Evolutionary conservation across 148 eudicot genomes (phyloP).

Genomic region (Chenopodium suecicum): DNA sequence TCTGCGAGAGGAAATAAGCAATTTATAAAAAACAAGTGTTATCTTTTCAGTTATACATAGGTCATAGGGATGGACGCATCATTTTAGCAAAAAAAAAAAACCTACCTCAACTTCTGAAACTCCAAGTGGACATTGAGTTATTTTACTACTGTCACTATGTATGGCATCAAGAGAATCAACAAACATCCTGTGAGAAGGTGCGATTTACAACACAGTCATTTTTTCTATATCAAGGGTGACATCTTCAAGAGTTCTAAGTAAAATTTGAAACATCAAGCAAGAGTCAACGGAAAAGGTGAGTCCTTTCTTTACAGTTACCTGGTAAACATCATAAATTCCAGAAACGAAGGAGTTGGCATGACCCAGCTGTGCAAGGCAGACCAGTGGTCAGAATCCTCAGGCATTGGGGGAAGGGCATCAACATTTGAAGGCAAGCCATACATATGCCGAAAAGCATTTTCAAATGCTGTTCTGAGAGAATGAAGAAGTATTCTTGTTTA

Average conservation of each 20-base stretch:
- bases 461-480: slow-evolving; percentile 69
- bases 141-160: slow-evolving; percentile 50
- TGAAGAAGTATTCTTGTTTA: background rate
- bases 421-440: slow-evolving; percentile 71
- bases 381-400: slow-evolving; percentile 91
- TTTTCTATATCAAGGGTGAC: background rate
- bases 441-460: slow-evolving; percentile 82
- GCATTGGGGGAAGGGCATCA: slow-evolving; percentile 98
- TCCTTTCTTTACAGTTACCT: slow-evolving; percentile 43
- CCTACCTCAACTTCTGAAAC: slow-evolving; percentile 69
- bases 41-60: background rate
- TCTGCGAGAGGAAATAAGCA: slow-evolving; percentile 38
- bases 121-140: slow-evolving; percentile 58
- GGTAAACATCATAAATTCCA: slow-evolving; percentile 86
- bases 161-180: slow-evolving; percentile 80
- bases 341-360: slow-evolving; percentile 97
- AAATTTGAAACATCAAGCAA: background rate
- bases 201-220: background rate
- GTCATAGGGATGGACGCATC: background rate
- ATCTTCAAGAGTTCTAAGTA: background rate
- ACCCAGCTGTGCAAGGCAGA: slow-evolving; percentile 94
- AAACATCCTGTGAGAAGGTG: slow-evolving; percentile 67
- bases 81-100: background rate
- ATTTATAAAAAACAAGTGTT: no score
- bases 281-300: background rate